Base-by-base conservation (phyloP, 305 asterid species). In the Withania somnifera region DNA sequence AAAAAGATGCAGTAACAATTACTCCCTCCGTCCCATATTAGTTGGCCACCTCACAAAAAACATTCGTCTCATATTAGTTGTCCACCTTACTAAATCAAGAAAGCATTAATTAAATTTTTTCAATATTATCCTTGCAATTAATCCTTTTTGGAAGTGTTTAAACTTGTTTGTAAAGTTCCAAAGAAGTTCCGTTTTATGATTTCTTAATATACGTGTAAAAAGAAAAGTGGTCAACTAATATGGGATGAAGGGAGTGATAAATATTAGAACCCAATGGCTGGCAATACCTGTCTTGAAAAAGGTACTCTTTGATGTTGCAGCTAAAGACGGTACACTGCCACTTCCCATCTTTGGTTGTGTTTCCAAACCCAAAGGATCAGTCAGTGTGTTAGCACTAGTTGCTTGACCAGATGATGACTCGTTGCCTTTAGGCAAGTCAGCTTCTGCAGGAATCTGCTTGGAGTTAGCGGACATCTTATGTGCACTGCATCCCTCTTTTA, bases 321-420 rank as follows among this genome's bases (percentile, higher is more conserved):
- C 83, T 67, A 92, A 61, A 68, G 89, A 82, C 28, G 91, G 88
- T 38, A 84, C 79, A 61, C 66, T 85, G 67, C 88, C 90, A 81
- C 51, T 83, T 84, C 92, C 97, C 78, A 86, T 69, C 85, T 89
- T 91, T 38, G 85, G 61, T 56, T 75, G 94, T 11, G 89, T 84
- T 38, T 89, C 95, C 80, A 79, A 84, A 76, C 83, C 88, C 79
- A 86, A 84, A 42, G 87, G 86, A 84, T 79, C 83, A 80, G 78
- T 86, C 84, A 77, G 66, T 42, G 88, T 82, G 85, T 79, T 84
- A 24, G 78, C 71, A 56, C 83, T 82, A 75, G 85, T 91, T 50
- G 89, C 89, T 86, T 89, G 94, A 87, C 88, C 90, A 81, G 94
- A 84, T 78, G 91, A 82, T 82, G 80, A 80, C 58, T 79, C 92